Evolutionary conservation across 331 rosid species (phyloP), one percentile per base, ranked within the genome.

Genomic region (Erythrophleum ivorense): DNA sequence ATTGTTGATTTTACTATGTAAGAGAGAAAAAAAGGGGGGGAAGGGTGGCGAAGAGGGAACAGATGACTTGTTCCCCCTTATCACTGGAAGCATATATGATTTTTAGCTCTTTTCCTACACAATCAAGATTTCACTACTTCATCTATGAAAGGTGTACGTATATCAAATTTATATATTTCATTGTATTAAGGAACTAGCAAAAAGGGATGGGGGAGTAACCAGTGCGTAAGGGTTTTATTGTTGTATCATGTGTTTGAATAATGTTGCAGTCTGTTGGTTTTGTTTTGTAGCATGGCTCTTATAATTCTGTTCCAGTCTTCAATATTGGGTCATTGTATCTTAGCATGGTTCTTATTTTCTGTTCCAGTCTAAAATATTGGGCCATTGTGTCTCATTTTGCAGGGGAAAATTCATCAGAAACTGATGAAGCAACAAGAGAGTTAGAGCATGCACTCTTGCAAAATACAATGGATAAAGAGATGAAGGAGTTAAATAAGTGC

Each of bases 391-490:
- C 64, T 50, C 54, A 43, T 72, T 38, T 33, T 36, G 53, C 86
- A 92, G 97, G 86, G 54, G 92, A 87, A 71, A 87, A 79, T 84
- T 81, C 81, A 0, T 52, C 55, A 80, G 95, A 91, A 81, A 72
- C 90, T 76, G 92, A 92, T 58, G 92, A 85, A 75, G 91, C 81
- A 69, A 84, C 73, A 57, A 88, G 91, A 80, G 94, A 91, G 85
- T 81, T 87, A 88, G 97, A 92, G 85, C 97, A 92, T 81, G 89
- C 85, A 81, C 58, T 86, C 50, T 48, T 92, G 80, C 92, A 87
- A 67, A 90, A 88, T 83, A 89, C 91, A 58, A 71, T 92, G 97
- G 97, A 91, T 71, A 83, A 87, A 80, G 95, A 89, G 87, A 83
- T 92, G 88, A 86, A 81, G 66, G 97, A 91, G 81, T 89, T 92